Evolutionary conservation across 805 yeast genomes (phyloP).

Genomic region (Jamesozyma jinghongensis): DNA sequence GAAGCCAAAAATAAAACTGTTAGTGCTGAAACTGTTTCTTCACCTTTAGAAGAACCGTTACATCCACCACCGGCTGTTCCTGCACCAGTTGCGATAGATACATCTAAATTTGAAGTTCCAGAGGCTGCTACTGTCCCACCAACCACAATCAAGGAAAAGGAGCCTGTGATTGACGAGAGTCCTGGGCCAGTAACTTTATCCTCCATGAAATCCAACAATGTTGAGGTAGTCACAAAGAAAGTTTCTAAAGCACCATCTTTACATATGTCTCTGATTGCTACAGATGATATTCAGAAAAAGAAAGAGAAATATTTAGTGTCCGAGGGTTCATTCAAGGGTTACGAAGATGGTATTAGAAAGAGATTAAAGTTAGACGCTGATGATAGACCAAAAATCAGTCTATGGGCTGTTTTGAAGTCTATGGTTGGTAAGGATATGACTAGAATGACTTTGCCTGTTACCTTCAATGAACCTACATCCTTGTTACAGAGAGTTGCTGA

Average conservation of each 20-base stretch:
- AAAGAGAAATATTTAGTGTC: constrained; percentile 16
- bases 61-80: not conserved
- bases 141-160: no score
- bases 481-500: constrained; percentile 88
- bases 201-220: not conserved
- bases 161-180: no score
- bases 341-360: constrained; percentile 72
- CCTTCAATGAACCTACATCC: constrained; percentile 92
- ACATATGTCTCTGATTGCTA: constrained; percentile 4
- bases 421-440: constrained; percentile 98
- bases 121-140: no score
- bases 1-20: not conserved
- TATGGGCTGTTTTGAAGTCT: constrained; percentile 90
- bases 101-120: no score
- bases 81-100: no score
- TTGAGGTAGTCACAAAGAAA: not conserved
- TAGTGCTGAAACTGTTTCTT: not conserved
- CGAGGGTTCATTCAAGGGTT: constrained; percentile 59
- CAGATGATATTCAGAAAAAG: constrained; percentile 18
- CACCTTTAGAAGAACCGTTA: not conserved
- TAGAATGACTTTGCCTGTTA: constrained; percentile 90
- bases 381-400: constrained; percentile 75
- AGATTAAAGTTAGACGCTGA: constrained; percentile 66
- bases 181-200: no score
- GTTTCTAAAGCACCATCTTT: constrained; percentile 1